phyloP scores from a whole-genome alignment of 2,329 filamentous ascomycete genomes.

The Ustulina deusta region DNA sequence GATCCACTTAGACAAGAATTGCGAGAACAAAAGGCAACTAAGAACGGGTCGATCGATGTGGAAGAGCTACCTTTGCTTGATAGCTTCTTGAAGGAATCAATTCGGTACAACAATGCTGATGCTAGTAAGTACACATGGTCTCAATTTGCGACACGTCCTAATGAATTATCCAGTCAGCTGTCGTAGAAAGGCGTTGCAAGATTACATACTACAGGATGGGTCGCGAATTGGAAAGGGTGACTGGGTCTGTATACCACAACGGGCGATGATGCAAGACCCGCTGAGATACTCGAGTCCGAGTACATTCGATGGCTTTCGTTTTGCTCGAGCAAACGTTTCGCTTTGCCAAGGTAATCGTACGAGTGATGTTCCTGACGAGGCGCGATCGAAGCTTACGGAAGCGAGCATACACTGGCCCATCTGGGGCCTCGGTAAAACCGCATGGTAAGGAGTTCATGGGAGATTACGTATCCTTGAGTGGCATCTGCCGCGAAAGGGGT shows the following conservation, averaged over 20 bases:
- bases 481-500: too few species aligned
- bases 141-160: too few species aligned
- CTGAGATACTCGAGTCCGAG: neutral
- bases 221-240: neutral
- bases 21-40: too few species aligned
- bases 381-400: neutral
- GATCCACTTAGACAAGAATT: too few species aligned
- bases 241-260: conserved; percentile 8
- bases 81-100: conserved; percentile 9
- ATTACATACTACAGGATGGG: neutral
- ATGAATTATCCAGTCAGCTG: neutral
- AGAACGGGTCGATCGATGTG: too few species aligned
- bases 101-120: neutral
- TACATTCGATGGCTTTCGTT: neutral
- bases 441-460: conserved; percentile 3
- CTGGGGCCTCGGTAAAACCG: neutral
- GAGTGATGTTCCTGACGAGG: neutral
- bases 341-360: neutral
- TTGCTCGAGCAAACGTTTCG: neutral
- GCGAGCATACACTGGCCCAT: neutral
- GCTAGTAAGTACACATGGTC: conserved; percentile 12
- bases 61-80: neutral
- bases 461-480: too few species aligned
- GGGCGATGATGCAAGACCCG: conserved; percentile 5
- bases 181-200: neutral